Evolutionary conservation across 106 monocot genomes (phyloP).

Genomic region (Allium sativum): DNA sequence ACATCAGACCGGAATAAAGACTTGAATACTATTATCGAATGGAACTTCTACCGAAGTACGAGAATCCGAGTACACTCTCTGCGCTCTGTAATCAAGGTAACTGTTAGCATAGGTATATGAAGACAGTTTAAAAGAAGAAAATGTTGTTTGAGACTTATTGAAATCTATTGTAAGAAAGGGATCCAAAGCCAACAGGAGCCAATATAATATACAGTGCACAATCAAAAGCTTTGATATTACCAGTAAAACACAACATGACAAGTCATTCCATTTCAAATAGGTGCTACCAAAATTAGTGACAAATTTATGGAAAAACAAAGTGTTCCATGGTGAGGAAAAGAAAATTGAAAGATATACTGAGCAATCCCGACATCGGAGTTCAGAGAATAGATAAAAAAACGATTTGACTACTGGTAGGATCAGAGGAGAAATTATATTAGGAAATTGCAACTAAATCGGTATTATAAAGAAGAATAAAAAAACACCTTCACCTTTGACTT

Average conservation of each 20-base stretch:
- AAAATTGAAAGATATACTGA: too few relatives aligned
- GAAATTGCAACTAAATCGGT: not conserved
- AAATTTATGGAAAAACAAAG: not conserved
- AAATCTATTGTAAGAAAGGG: too few relatives aligned
- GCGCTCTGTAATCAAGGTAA: slow-evolving; percentile 5
- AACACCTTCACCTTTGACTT: slow-evolving; percentile 50
- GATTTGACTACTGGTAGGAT: not conserved
- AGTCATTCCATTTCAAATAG: too few relatives aligned
- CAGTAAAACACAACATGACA: not conserved
- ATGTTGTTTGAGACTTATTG: too few relatives aligned
- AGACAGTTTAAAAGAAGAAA: too few relatives aligned
- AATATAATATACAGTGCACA: too few relatives aligned
- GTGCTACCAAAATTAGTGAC: not conserved
- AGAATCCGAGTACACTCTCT: slow-evolving; percentile 8
- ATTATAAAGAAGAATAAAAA: not conserved
- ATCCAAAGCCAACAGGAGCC: not conserved
- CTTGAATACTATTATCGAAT: not conserved
- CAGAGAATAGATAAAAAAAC: too few relatives aligned
- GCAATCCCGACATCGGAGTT: too few relatives aligned
- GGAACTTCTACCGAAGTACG: slow-evolving; percentile 13
- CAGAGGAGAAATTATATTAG: not conserved
- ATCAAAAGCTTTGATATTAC: not conserved
- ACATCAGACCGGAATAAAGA: not conserved
- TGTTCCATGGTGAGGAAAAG: not conserved
- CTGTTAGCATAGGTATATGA: not conserved